Percentiles rank a stretch among this genome's conserved stretches.
phyloP scores from a whole-genome alignment of 73 alveolate genomes.

The Urostyla sp. region DNA sequence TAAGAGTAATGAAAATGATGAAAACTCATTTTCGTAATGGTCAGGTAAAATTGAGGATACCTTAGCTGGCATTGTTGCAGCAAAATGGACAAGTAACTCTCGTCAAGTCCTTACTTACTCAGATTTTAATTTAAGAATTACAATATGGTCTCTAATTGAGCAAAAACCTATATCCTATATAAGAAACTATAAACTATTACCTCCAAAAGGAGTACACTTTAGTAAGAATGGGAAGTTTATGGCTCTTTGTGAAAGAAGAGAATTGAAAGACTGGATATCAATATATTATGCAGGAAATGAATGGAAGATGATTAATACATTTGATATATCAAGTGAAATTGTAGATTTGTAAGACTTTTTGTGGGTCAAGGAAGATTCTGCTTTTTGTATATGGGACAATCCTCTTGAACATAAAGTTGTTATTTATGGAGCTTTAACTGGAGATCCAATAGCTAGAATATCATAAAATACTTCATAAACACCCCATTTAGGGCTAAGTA shows the following conservation, averaged over 20 bases:
- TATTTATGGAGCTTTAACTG: constrained; percentile 90
- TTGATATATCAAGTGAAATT: constrained; percentile 94
- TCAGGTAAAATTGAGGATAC: constrained; percentile 77
- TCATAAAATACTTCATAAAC: constrained; percentile 2
- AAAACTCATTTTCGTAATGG: constrained; percentile 80
- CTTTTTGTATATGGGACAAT: constrained; percentile 87
- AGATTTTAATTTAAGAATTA: constrained; percentile 89
- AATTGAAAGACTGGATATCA: constrained; percentile 92
- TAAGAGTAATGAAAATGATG: constrained; percentile 87
- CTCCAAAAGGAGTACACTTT: constrained; percentile 83
- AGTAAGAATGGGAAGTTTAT: constrained; percentile 92
- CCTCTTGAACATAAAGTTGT: constrained; percentile 82
- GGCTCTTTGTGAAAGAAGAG: constrained; percentile 95
- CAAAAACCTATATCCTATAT: constrained; percentile 75
- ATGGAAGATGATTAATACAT: constrained; percentile 91
- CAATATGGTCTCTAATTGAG: constrained; percentile 86
- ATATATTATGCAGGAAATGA: constrained; percentile 90
- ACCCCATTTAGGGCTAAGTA: constrained; percentile 86
- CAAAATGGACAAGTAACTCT: constrained; percentile 96
- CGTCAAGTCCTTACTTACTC: constrained; percentile 84
- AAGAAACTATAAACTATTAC: constrained; percentile 79
- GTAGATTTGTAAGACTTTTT: constrained; percentile 86
- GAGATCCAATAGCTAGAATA: constrained; percentile 42
- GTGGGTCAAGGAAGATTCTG: constrained; percentile 95
- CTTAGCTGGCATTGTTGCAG: constrained; percentile 82